Evolutionary conservation across 805 yeast genomes (phyloP).

Genomic region (Cyberlindnera euphorbiae): DNA sequence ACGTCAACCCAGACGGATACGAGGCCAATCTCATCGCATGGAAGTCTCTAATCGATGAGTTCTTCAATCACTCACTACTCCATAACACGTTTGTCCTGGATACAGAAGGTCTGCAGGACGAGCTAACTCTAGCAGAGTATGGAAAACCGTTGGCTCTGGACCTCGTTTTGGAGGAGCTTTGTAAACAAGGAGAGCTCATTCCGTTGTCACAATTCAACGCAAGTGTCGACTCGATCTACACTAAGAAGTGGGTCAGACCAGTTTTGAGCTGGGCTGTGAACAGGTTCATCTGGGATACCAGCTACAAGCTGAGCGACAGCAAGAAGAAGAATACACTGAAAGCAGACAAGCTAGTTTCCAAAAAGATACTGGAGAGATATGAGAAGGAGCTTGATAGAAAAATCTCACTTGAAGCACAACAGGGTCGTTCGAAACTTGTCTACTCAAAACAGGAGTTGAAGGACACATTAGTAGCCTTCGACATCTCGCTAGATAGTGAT

Average conservation of each 20-base stretch:
- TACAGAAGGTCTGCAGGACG: constrained; percentile 24
- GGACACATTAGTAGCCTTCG: constrained; percentile 4
- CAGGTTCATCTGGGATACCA: constrained; percentile 20
- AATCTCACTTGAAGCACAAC: constrained; percentile 2
- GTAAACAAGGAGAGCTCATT: constrained; percentile 26
- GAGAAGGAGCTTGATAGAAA: constrained; percentile 7
- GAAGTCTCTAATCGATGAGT: constrained; percentile 27
- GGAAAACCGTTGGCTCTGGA: constrained; percentile 35
- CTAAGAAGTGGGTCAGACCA: constrained; percentile 23
- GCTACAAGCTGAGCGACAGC: constrained; percentile 18
- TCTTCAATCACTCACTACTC: constrained; percentile 13
- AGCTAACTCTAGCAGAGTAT: constrained; percentile 25
- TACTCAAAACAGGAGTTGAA: constrained; percentile 15
- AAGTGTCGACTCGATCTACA: constrained; percentile 18
- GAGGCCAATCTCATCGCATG: constrained; percentile 36
- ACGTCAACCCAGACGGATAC: constrained; percentile 37
- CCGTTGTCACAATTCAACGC: constrained; percentile 22
- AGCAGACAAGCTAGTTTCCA: constrained; percentile 19
- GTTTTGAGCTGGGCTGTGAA: constrained; percentile 22
- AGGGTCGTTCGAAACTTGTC: constrained; percentile 9
- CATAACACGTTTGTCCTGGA: constrained; percentile 21
- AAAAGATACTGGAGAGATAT: constrained; percentile 15
- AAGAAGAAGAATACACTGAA: constrained; percentile 15
- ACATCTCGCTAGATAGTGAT: constrained; percentile 4
- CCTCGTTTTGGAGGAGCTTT: constrained; percentile 30